Evolutionary conservation across 2,329 filamentous ascomycete genomes (phyloP).

Genomic region (Microdochium trichocladiopsis): DNA sequence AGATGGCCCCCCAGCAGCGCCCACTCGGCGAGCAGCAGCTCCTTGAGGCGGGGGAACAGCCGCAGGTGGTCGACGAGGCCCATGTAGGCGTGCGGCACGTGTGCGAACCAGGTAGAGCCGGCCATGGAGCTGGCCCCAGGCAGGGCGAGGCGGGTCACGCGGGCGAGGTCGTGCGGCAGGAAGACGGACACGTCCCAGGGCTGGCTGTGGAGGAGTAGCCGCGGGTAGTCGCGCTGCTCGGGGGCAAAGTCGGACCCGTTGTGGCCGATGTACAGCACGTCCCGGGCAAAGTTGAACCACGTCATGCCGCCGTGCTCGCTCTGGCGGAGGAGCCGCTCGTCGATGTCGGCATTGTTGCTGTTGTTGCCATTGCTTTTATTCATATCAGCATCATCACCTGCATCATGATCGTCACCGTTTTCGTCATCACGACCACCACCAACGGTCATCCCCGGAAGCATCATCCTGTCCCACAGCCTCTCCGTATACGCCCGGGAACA

Average conservation of each 20-base stretch:
- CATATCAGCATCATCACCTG: background rate
- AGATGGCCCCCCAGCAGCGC: background rate
- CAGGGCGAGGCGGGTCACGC: background rate
- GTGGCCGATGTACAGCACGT: constrained; percentile 6
- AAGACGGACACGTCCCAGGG: background rate
- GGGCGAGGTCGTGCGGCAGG: background rate
- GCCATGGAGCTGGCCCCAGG: background rate
- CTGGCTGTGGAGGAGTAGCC: background rate
- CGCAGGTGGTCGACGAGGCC: background rate
- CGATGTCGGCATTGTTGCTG: too few relatives aligned
- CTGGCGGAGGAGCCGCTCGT: background rate
- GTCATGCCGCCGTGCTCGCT: constrained; percentile 5
- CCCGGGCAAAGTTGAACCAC: constrained; percentile 13
- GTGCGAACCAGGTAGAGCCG: background rate
- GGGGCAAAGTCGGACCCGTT: background rate
- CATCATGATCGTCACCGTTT: background rate
- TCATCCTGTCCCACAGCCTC: background rate
- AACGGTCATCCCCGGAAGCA: background rate
- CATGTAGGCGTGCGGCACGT: background rate
- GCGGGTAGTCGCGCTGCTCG: background rate
- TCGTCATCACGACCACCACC: too few relatives aligned
- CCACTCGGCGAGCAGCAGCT: background rate
- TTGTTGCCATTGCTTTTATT: too few relatives aligned
- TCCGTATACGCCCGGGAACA: background rate
- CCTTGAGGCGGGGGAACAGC: background rate